Percentiles rank a stretch among this genome's conserved stretches.
Conservation (phyloP, 305 asterid genomes). For the Salvia sclarea region DNA sequence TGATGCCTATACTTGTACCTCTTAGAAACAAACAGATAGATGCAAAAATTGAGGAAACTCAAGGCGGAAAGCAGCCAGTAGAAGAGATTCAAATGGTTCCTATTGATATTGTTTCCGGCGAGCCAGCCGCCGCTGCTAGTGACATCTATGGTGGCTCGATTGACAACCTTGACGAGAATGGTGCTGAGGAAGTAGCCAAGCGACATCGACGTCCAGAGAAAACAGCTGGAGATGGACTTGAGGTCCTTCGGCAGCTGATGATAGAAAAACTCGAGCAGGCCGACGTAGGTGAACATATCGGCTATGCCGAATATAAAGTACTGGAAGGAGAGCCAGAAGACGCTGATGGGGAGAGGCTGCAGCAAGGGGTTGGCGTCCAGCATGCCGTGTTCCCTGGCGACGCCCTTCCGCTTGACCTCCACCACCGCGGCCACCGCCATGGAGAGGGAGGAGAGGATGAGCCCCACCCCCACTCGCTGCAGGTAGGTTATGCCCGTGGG, state of each 20-base stretch:
- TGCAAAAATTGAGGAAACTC: slow-evolving; percentile 51
- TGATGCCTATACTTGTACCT: slow-evolving; percentile 64
- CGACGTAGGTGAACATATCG: slow-evolving; percentile 78
- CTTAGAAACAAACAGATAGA: slow-evolving; percentile 57
- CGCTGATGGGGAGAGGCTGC: slow-evolving; percentile 68
- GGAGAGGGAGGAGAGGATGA: slow-evolving; percentile 61
- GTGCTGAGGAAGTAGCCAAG: slow-evolving; percentile 69
- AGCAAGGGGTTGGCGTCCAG: slow-evolving; percentile 53
- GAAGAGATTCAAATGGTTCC: slow-evolving; percentile 65
- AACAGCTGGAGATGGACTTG: slow-evolving; percentile 70
- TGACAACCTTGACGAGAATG: slow-evolving; percentile 64
- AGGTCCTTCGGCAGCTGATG: slow-evolving; percentile 65
- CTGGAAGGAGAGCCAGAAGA: slow-evolving; percentile 75
- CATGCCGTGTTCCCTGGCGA: slow-evolving; percentile 53
- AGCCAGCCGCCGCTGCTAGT: slow-evolving; percentile 72
- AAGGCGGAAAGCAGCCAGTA: slow-evolving; percentile 57
- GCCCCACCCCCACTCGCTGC: slow-evolving; percentile 77
- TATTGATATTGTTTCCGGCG: slow-evolving; percentile 67
- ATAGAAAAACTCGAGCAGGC: slow-evolving; percentile 75
- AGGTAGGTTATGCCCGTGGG: slow-evolving; percentile 76
- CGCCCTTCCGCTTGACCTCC: slow-evolving; percentile 64
- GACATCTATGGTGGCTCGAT: slow-evolving; percentile 44
- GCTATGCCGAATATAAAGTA: slow-evolving; percentile 82
- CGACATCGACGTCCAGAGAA: slow-evolving; percentile 74
- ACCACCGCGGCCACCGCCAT: slow-evolving; percentile 63